Percentiles rank a stretch among this genome's conserved stretches.
phyloP scores from a whole-genome alignment of 345 rosid species.

The Cardamine chenopodiifolia region DNA sequence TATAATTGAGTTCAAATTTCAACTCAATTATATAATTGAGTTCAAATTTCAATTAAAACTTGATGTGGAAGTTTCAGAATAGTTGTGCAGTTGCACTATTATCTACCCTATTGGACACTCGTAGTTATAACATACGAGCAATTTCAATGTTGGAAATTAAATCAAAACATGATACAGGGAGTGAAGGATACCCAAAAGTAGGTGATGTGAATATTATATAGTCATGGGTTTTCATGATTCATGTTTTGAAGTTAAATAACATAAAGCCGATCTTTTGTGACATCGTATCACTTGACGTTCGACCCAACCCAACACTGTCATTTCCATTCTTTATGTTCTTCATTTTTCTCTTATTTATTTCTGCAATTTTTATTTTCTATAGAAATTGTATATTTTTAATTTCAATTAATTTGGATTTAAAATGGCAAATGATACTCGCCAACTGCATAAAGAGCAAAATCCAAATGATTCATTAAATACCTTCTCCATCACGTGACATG shows the following conservation, averaged over 20 bases:
- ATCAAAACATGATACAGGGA: not conserved
- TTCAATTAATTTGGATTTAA: not conserved
- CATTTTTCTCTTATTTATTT: not conserved
- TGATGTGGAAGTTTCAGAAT: not conserved
- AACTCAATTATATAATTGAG: not conserved
- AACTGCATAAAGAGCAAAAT: constrained; percentile 21
- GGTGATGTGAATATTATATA: constrained; percentile 25
- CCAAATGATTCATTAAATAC: constrained; percentile 11
- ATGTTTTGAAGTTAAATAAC: constrained; percentile 38
- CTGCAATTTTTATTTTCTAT: not conserved
- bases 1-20: not conserved
- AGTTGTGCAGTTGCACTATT: not conserved
- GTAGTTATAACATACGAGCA: not conserved
- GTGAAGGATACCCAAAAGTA: not conserved
- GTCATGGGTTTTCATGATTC: constrained; percentile 43
- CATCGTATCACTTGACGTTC: constrained; percentile 42
- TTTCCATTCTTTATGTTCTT: constrained; percentile 21
- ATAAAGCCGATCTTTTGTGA: constrained; percentile 40
- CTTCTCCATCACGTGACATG: constrained; percentile 32
- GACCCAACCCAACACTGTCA: constrained; percentile 45
- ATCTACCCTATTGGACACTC: not conserved
- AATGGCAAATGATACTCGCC: constrained; percentile 23
- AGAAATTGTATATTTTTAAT: not conserved
- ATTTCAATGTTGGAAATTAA: not conserved
- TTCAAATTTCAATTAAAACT: not conserved